A percentile compares a stretch with the other conserved stretches of the same genome.
Evolutionary conservation across 306 rosid genomes (phyloP).

Genomic region (Fragaria iinumae): DNA sequence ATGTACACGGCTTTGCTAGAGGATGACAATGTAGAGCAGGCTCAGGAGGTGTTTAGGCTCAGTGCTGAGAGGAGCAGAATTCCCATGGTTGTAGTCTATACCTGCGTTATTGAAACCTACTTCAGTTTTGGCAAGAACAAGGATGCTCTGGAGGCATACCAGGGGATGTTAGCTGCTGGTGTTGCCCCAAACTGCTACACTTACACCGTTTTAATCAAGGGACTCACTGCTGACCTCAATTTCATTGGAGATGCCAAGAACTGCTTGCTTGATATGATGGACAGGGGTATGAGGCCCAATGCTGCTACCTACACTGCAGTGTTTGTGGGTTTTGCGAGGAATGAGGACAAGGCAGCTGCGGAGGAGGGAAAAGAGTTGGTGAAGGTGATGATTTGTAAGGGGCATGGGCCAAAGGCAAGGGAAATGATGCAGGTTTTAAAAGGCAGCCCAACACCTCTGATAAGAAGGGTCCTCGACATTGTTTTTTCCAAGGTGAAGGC

Average conservation of each 20-base stretch:
- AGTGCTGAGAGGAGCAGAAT: conserved; percentile 43
- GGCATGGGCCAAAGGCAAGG: conserved; percentile 55
- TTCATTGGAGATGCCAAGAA: not conserved
- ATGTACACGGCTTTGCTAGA: not conserved
- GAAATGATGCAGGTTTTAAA: conserved; percentile 47
- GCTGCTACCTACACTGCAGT: conserved; percentile 52
- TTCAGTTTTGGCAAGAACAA: conserved; percentile 30
- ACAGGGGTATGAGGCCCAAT: conserved; percentile 33
- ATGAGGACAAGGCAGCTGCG: conserved; percentile 14
- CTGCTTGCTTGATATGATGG: not conserved
- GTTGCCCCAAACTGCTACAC: conserved; percentile 40
- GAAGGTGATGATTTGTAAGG: conserved; percentile 43
- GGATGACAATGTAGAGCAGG: conserved; percentile 28
- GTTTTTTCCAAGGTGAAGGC: not conserved
- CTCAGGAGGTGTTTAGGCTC: conserved; percentile 48
- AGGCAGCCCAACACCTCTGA: conserved; percentile 1
- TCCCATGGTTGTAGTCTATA: conserved; percentile 67
- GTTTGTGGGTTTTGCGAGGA: conserved; percentile 50
- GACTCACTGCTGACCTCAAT: conserved; percentile 14
- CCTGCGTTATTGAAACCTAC: conserved; percentile 63
- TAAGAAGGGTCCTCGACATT: not conserved
- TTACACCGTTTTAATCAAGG: not conserved
- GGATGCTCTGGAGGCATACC: conserved; percentile 49
- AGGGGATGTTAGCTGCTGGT: conserved; percentile 66
- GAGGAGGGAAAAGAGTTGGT: conserved; percentile 52